These are phyloP conservation scores for Pugionium cornutum DNA, from an alignment of 345 rosid species.

Conservation along the genomic window DNA sequence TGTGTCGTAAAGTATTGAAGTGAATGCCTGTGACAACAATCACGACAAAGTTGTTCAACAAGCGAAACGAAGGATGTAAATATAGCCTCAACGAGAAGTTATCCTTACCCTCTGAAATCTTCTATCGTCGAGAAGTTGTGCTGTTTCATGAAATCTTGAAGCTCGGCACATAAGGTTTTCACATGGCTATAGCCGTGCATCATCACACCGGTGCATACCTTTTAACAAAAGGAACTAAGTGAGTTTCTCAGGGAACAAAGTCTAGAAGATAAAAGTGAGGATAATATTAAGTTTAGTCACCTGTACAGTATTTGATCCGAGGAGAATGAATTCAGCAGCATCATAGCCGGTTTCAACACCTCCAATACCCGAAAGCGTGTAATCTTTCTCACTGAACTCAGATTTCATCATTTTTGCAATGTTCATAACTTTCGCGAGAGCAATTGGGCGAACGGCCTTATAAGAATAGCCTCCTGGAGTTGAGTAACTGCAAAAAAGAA, in stretches of 20 bases:
- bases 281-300: constrained; percentile 39
- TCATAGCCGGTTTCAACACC: no score
- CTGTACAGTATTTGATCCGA: constrained; percentile 55
- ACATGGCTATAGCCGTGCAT: constrained; percentile 75
- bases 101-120: constrained; percentile 88
- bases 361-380: no score
- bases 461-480: no score
- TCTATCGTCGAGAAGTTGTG: constrained; percentile 49
- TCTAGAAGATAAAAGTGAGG: no score
- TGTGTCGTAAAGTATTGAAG: constrained; percentile 90
- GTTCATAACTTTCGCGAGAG: constrained; percentile 70
- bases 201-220: constrained; percentile 61
- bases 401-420: constrained; percentile 81
- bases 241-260: constrained; percentile 3
- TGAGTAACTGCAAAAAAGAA: constrained; percentile 50
- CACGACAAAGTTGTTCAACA: neutral
- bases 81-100: neutral
- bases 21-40: constrained; percentile 52
- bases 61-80: no score
- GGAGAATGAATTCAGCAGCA: no score
- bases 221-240: constrained; percentile 6
- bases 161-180: constrained; percentile 74
- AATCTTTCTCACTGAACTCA: no score
- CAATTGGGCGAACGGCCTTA: no score
- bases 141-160: constrained; percentile 59